Evolutionary conservation across 2,329 filamentous ascomycete genomes (phyloP), one percentile per base, ranked within the genome.

Genomic region (Penicillium olsonii): DNA sequence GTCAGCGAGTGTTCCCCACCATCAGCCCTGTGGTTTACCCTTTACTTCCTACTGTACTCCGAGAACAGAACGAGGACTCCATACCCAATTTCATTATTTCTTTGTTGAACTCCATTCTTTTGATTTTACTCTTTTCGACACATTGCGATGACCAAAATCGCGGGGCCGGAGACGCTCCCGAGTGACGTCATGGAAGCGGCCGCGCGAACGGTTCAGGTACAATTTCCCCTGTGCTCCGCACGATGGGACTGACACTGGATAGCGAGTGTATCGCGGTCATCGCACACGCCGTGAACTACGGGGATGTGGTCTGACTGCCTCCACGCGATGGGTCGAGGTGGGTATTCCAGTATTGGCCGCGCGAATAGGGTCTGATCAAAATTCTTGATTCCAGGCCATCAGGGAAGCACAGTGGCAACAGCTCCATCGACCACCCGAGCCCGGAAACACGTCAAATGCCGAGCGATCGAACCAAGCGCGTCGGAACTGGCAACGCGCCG

Each of bases 221-320:
- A 35, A 11, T n/a, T 17, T n/a, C 15, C 12, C 8, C n/a, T n/a
- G n/a, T n/a, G n/a, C n/a, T n/a, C n/a, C n/a, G n/a, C n/a, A n/a
- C n/a, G n/a, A n/a, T n/a, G n/a, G n/a, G n/a, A n/a, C n/a, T 42
- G 29, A 47, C 5, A 7, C 10, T 3, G 10, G 3, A 34, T 83
- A 90, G 74, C 83, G 85, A 57, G 87, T 85, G 20, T 95, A 91
- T 66, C 80, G 90, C 27, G 89, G 90, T 5, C 89, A 95, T 68
- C 80, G 87, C 45, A 79, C 83, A 41, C 80, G 90, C 37, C 76
- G 90, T 40, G 85, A 90, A 67, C 76, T 94, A 60, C 69, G 81
- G 34, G 90, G 90, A 0, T 76, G 87, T 56, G 81, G 81, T 2
- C 67, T 95, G 27, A 81, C 88, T 67, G 80, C 88, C n/a, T 82